Base-by-base conservation (phyloP, 2,329 filamentous ascomycete species). In the Botrytis deweyae region DNA sequence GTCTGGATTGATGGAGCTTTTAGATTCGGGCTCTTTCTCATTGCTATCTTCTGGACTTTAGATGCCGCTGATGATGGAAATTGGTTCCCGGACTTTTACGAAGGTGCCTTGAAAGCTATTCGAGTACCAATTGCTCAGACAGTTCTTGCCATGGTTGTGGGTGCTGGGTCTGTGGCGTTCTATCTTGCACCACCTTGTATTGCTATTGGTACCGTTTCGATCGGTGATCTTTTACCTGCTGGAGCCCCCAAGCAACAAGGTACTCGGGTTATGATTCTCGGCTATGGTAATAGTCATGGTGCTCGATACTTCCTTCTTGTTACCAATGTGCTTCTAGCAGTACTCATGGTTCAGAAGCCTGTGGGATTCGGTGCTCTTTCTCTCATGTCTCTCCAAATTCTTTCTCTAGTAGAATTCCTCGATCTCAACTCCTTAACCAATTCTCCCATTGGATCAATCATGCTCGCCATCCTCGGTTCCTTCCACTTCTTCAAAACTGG, bases 401-500 rank as follows among this genome's bases (percentile, higher is more conserved):
- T 99, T 75, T 94, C 93, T 18, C 88, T 92, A n/a, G 81, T 88
- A 75, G 89, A 92, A 81, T 85, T 92, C 76, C 81, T 91, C 65
- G 88, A 92, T 80, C 84, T 89, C 77, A 88, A 89, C 80, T 82
- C 83, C 75, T 82, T 92, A 58, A 89, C 91, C 25, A 85, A 88
- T 67, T 90, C 90, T 63, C 87, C 94, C 10, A 92, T 98, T 78
- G 95, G 94, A 0, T 95, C 96, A 33, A 85, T 96, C 58, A 87
- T 97, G 76, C 88, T 98, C 40, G 95, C 91, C 18, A 84, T 98
- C n/a, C 89, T 99, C 0, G 96, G 95, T 74, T 94, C 92, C 79
- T 97, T 95, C 83, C 91, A 98, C 85, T 99, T 91, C 86, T 99
- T 99, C 89, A 98, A 97, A 81, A 99, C 96, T 0, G 96, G 96